phyloP scores from a whole-genome alignment of 768 basidiomycete genomes.

The Leccinum rimulosum region DNA sequence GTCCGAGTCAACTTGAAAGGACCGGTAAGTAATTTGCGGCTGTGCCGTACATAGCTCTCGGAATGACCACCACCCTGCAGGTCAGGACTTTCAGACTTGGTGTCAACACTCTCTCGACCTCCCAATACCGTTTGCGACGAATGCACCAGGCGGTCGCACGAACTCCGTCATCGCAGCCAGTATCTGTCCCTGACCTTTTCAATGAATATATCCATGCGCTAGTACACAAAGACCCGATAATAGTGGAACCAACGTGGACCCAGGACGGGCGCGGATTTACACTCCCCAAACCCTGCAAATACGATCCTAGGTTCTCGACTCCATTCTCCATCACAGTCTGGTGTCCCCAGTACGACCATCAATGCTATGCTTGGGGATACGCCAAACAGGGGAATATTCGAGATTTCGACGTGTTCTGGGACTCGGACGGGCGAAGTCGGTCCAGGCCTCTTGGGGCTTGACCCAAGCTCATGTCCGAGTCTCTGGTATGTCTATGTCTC shows the following conservation, averaged over 20 bases:
- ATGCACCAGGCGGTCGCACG: conserved; percentile 20
- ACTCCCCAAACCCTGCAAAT: neutral
- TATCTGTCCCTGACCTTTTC: conserved; percentile 17
- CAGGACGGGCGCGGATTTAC: conserved; percentile 4
- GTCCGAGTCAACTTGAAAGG: no score
- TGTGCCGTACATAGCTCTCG: neutral
- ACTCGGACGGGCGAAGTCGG: no score
- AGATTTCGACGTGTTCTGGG: conserved; percentile 41
- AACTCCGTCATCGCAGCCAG: neutral
- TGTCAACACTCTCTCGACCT: conserved; percentile 6
- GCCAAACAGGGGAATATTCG: conserved; percentile 44
- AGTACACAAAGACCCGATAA: conserved; percentile 42
- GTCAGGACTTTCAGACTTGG: conserved; percentile 5
- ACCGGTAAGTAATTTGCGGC: neutral
- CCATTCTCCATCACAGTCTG: neutral
- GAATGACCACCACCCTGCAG: conserved; percentile 3
- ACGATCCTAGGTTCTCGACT: conserved; percentile 4
- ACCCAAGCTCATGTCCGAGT: conserved; percentile 26
- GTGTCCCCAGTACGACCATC: conserved; percentile 42
- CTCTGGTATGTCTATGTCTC: conserved; percentile 36
- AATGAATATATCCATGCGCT: conserved; percentile 13
- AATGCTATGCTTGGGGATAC: conserved; percentile 49
- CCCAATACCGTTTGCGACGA: neutral
- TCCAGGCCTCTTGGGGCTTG: no score
- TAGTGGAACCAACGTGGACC: conserved; percentile 16